Evolutionary conservation across 2,329 filamentous ascomycete genomes (phyloP).

Genomic region (Paraconiothyrium brasiliense): DNA sequence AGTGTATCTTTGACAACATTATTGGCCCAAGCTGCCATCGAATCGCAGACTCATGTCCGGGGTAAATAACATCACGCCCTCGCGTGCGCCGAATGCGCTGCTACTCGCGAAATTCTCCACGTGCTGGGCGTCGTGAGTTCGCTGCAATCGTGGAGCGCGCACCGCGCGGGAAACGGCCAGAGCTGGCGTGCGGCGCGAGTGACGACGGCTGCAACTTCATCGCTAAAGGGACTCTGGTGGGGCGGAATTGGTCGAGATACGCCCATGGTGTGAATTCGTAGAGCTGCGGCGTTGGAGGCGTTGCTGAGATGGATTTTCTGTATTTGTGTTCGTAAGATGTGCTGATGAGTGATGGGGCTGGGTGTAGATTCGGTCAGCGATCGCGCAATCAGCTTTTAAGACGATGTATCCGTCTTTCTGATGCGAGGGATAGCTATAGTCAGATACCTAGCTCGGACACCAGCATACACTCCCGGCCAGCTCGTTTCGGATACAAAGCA

Average conservation of each 20-base stretch:
- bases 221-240: not conserved
- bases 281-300: not conserved
- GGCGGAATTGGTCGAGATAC: not conserved
- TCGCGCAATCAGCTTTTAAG: not conserved
- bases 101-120: not conserved
- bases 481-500: not conserved
- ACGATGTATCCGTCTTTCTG: not conserved
- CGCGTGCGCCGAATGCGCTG: slow-evolving; percentile 3
- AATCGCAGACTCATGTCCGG: not conserved
- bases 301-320: not conserved
- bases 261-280: not conserved
- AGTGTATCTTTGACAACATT: not conserved
- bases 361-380: not conserved
- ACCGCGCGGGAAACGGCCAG: not conserved
- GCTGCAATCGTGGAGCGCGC: not conserved
- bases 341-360: not conserved
- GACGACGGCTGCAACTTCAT: not conserved
- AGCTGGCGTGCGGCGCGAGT: not conserved
- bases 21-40: slow-evolving; percentile 6
- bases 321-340: not conserved
- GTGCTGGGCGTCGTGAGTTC: not conserved
- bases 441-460: not conserved
- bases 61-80: not conserved
- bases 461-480: not conserved
- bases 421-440: not conserved